phyloP scores from a whole-genome alignment of 257 asterid species.

The Coffea eugenioides region DNA sequence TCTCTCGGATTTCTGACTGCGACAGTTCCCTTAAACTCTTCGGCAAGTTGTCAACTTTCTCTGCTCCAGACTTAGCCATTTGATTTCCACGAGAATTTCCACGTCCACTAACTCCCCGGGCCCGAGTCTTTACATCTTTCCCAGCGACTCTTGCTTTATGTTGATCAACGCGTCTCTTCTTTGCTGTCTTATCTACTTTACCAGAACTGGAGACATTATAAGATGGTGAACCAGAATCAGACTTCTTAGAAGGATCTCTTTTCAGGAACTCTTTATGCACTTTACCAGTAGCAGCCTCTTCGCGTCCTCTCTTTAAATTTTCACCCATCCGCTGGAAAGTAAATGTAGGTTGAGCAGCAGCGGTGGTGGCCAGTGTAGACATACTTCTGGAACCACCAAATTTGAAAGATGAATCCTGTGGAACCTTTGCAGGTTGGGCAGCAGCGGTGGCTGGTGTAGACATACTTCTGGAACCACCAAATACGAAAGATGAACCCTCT shows the following conservation, averaged over 20 bases:
- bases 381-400: conserved; percentile 18
- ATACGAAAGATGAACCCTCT: too few relatives aligned
- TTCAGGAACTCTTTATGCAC: conserved; percentile 10
- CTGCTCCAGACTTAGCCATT: conserved; percentile 21
- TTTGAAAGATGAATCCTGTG: not conserved
- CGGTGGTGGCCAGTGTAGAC: conserved; percentile 10
- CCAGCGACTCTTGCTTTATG: conserved; percentile 10
- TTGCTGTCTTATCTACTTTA: conserved; percentile 28
- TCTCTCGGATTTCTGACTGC: conserved; percentile 23
- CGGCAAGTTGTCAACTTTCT: conserved; percentile 7
- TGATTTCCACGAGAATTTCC: conserved; percentile 22
- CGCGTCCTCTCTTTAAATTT: conserved; percentile 27
- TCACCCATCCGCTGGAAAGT: conserved; percentile 19
- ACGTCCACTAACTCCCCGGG: conserved; percentile 16
- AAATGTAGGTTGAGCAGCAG: conserved; percentile 21
- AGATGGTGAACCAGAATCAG: conserved; percentile 19
- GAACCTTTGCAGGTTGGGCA: too few relatives aligned
- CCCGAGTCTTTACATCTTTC: conserved; percentile 17
- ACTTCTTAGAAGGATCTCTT: not conserved
- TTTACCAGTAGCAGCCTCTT: conserved; percentile 13
- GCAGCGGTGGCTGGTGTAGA: too few relatives aligned
- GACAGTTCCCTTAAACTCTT: conserved; percentile 30
- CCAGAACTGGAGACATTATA: conserved; percentile 16
- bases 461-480: too few relatives aligned
- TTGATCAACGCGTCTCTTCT: conserved; percentile 42